Evolutionary conservation across 73 alveolate genomes (phyloP).

Genomic region (Symbiodinium natans): DNA sequence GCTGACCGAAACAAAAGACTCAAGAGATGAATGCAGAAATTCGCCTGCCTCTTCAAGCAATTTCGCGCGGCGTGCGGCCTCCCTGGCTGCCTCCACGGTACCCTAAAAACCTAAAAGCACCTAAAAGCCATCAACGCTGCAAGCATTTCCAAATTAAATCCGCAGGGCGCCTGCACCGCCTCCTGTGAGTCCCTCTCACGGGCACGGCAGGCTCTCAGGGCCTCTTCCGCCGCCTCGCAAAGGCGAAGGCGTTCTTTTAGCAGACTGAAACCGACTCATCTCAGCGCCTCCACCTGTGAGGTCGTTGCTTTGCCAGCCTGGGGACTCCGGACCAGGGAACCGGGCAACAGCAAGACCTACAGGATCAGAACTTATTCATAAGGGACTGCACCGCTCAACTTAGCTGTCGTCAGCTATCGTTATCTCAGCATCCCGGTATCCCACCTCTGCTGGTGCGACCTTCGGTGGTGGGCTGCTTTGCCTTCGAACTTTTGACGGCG

Average conservation of each 20-base stretch:
- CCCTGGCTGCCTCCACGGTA: background rate
- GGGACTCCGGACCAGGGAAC: background rate
- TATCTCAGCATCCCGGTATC: background rate
- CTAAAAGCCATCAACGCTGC: no score
- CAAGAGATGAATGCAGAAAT: no score
- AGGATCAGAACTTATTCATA: no score
- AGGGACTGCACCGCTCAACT: no score
- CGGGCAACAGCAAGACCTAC: background rate
- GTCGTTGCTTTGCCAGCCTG: background rate
- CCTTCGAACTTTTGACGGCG: background rate
- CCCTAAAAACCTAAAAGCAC: no score
- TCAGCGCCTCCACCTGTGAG: background rate
- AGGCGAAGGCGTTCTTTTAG: background rate
- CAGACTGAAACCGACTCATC: no score
- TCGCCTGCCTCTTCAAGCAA: background rate
- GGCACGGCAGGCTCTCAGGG: background rate
- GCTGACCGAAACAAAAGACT: no score
- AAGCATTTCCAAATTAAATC: no score
- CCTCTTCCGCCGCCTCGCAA: background rate
- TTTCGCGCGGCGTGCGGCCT: background rate
- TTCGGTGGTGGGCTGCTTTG: slow-evolving; percentile 24
- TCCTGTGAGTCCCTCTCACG: background rate
- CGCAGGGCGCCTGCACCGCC: background rate
- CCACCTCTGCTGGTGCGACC: background rate
- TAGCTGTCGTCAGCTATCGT: no score